phyloP scores from a whole-genome alignment of 768 basidiomycete species.

The Russula emetica region DNA sequence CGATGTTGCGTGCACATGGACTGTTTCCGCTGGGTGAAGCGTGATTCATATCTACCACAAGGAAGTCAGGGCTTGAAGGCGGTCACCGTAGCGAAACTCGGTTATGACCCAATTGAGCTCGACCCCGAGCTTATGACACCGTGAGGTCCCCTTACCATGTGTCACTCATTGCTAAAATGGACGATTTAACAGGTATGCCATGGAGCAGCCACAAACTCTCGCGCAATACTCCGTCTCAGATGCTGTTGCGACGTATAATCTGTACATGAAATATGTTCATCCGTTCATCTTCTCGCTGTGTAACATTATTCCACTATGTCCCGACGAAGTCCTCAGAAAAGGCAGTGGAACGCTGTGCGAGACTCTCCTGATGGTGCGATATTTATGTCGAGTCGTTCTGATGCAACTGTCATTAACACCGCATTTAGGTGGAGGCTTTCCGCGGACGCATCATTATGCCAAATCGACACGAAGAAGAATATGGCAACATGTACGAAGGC shows the following conservation, averaged over 20 bases:
- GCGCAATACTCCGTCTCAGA: constrained; percentile 99
- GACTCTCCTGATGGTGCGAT: constrained; percentile 88
- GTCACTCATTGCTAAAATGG: background rate
- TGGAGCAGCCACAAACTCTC: constrained; percentile 90
- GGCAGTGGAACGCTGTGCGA: constrained; percentile 97
- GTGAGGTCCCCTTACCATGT: constrained; percentile 40
- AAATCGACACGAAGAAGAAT: constrained; percentile 89
- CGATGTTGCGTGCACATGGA: constrained; percentile 96
- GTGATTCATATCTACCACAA: constrained; percentile 97
- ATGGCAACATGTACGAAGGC: constrained; percentile 91
- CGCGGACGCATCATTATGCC: constrained; percentile 94
- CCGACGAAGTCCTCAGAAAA: constrained; percentile 94
- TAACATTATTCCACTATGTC: constrained; percentile 96
- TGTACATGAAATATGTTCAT: constrained; percentile 99
- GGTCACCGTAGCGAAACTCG: constrained; percentile 92
- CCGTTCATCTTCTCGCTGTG: constrained; percentile 99
- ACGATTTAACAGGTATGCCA: constrained; percentile 67
- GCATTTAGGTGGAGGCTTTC: constrained; percentile 85
- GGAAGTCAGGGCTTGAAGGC: constrained; percentile 98
- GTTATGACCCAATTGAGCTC: constrained; percentile 94
- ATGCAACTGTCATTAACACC: constrained; percentile 3
- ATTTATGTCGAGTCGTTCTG: background rate
- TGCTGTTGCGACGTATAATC: constrained; percentile 98
- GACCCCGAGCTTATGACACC: constrained; percentile 99
- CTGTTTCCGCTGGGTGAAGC: constrained; percentile 99